phyloP scores from a whole-genome alignment of 1,284 basidiomycete genomes.

The Taiwanofungus camphoratus region DNA sequence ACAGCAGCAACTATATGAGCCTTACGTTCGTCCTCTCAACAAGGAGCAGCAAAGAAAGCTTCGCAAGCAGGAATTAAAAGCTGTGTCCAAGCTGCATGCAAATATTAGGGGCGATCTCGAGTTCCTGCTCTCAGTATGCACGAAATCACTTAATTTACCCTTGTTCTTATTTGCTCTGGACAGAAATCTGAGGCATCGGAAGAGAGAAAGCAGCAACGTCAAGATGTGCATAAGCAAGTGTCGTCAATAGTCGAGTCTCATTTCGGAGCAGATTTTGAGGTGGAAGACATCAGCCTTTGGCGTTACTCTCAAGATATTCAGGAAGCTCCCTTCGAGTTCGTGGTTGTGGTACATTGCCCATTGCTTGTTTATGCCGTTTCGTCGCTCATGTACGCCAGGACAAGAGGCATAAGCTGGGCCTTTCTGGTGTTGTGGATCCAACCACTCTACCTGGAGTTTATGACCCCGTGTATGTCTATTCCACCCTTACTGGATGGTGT shows the following conservation, averaged over 20 bases:
- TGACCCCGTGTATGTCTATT: background rate
- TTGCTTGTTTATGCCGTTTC: background rate
- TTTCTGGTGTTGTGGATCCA: too few relatives aligned
- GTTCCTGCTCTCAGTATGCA: background rate
- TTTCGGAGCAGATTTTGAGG: slow-evolving; percentile 9
- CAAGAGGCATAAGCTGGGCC: too few relatives aligned
- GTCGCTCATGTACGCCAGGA: background rate
- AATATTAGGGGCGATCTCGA: background rate
- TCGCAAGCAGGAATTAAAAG: background rate
- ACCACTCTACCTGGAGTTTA: background rate
- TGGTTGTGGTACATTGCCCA: slow-evolving; percentile 12
- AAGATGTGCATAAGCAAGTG: too few relatives aligned
- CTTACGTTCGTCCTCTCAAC: background rate
- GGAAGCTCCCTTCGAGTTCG: slow-evolving; percentile 11
- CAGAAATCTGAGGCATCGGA: too few relatives aligned
- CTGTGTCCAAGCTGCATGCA: background rate
- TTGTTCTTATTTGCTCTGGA: too few relatives aligned
- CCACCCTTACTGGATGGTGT: background rate
- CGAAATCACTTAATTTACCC: background rate
- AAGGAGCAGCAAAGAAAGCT: slow-evolving; percentile 4
- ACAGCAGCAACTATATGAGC: slow-evolving; percentile 1
- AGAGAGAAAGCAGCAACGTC: too few relatives aligned
- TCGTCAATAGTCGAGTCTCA: too few relatives aligned
- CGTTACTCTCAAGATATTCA: slow-evolving; percentile 8
- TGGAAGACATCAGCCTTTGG: slow-evolving; percentile 12